Conservation (phyloP, 2,329 filamentous ascomycete species). For the Falciphora oryzae region DNA sequence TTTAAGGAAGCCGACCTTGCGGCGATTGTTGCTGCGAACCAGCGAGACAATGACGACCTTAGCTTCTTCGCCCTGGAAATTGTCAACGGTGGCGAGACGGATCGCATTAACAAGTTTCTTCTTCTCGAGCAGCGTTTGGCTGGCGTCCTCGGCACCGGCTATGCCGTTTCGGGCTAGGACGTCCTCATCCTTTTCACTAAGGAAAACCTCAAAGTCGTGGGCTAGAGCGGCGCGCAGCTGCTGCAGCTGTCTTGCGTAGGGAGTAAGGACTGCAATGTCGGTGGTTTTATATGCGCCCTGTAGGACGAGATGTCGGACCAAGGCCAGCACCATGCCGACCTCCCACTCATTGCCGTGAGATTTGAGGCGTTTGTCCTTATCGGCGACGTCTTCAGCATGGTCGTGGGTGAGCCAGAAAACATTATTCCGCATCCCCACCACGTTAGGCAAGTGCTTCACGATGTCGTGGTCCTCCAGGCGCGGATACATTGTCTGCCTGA, state of each 20-base stretch:
- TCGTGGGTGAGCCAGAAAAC: conserved; percentile 60
- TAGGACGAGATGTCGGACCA: conserved; percentile 59
- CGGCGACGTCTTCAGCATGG: conserved; percentile 34
- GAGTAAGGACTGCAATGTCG: conserved; percentile 67
- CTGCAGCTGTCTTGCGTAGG: conserved; percentile 53
- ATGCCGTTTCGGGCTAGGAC: conserved; percentile 38
- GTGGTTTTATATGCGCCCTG: conserved; percentile 54
- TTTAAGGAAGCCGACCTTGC: conserved; percentile 58
- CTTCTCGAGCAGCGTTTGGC: conserved; percentile 36
- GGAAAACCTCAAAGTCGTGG: conserved; percentile 50
- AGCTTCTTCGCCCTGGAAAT: conserved; percentile 73
- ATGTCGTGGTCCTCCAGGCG: conserved; percentile 42
- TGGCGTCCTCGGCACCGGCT: not conserved
- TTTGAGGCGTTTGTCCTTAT: conserved; percentile 28
- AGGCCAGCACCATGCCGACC: conserved; percentile 53
- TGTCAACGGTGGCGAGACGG: conserved; percentile 62
- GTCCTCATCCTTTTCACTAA: conserved; percentile 58
- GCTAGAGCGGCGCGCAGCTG: conserved; percentile 41
- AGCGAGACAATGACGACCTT: conserved; percentile 65
- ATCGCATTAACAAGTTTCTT: conserved; percentile 30
- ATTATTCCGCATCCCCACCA: conserved; percentile 46
- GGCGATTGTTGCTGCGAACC: conserved; percentile 59
- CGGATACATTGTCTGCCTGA: conserved; percentile 53
- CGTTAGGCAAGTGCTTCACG: conserved; percentile 36
- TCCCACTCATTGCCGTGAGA: conserved; percentile 55